Percentiles rank a stretch among this genome's conserved stretches.
phyloP scores from a whole-genome alignment of 495 filamentous ascomycete genomes.

The Copromyces sp. region DNA sequence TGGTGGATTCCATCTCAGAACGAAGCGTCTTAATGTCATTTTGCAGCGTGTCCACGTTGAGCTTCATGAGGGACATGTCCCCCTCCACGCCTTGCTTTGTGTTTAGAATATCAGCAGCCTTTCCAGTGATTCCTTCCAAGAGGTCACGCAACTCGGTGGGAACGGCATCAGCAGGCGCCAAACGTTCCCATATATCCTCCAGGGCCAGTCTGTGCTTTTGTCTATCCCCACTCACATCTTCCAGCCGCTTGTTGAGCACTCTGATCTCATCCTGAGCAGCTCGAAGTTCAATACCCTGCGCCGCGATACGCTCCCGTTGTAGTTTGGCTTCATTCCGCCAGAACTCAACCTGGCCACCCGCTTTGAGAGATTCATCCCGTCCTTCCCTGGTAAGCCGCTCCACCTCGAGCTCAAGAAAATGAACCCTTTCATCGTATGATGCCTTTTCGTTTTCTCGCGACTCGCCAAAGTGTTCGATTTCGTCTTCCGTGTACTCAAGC shows the following conservation, averaged over 20 bases:
- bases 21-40: conserved; percentile 23
- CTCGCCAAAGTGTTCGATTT: conserved; percentile 75
- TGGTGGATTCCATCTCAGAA: conserved; percentile 28
- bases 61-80: conserved; percentile 33
- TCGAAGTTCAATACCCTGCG: conserved; percentile 44
- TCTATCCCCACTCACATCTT: conserved; percentile 34
- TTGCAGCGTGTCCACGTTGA: conserved; percentile 35
- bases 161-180: conserved; percentile 45
- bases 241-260: conserved; percentile 41
- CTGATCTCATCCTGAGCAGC: conserved; percentile 41
- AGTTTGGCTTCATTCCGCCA: conserved; percentile 45
- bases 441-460: conserved; percentile 68
- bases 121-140: conserved; percentile 52
- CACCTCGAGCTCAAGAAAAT: conserved; percentile 60
- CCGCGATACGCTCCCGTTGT: conserved; percentile 43
- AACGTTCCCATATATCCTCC: conserved; percentile 48
- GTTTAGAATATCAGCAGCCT: conserved; percentile 43
- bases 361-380: conserved; percentile 45
- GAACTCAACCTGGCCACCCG: conserved; percentile 44
- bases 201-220: conserved; percentile 30
- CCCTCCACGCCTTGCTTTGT: conserved; percentile 33
- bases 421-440: conserved; percentile 55
- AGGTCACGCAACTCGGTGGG: conserved; percentile 51
- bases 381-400: conserved; percentile 48
- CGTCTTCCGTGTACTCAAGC: conserved; percentile 81